A percentile compares a stretch with the other conserved stretches of the same genome.
Evolutionary conservation across 2,329 filamentous ascomycete species (phyloP).

Genomic region (Aspergillus amoenus): DNA sequence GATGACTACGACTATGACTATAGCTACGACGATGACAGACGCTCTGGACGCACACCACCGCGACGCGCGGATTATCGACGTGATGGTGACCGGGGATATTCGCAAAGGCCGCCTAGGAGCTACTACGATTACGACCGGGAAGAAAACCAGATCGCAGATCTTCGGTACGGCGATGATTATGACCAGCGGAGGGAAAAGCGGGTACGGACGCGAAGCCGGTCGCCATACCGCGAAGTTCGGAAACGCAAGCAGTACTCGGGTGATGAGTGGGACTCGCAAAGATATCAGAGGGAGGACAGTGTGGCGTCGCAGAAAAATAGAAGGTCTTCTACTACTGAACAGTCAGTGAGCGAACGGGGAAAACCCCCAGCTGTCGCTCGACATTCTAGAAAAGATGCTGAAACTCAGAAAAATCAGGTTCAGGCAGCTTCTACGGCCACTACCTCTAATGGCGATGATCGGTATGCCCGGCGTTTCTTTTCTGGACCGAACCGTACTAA

Average conservation of each 20-base stretch:
- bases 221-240: constrained; percentile 42
- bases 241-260: constrained; percentile 39
- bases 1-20: constrained; percentile 34
- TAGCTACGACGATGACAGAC: constrained; percentile 18
- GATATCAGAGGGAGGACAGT: constrained; percentile 27
- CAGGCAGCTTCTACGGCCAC: constrained; percentile 47
- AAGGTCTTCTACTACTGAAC: constrained; percentile 54
- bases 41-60: constrained; percentile 30
- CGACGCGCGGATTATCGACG: constrained; percentile 38
- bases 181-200: constrained; percentile 53
- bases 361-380: constrained; percentile 59
- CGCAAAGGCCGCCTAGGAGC: constrained; percentile 35
- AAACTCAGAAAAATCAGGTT: constrained; percentile 64
- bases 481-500: constrained; percentile 14
- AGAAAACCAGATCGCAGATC: constrained; percentile 37
- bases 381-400: constrained; percentile 64
- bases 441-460: constrained; percentile 34
- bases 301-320: constrained; percentile 34
- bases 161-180: constrained; percentile 54
- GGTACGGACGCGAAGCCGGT: constrained; percentile 55
- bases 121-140: constrained; percentile 56
- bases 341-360: constrained; percentile 65
- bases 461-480: constrained; percentile 38
- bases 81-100: constrained; percentile 45
- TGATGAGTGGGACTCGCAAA: constrained; percentile 33